These are phyloP conservation scores for Angomonas ambiguus DNA, from an alignment of 208 protist species.

Conservation along the genomic window DNA sequence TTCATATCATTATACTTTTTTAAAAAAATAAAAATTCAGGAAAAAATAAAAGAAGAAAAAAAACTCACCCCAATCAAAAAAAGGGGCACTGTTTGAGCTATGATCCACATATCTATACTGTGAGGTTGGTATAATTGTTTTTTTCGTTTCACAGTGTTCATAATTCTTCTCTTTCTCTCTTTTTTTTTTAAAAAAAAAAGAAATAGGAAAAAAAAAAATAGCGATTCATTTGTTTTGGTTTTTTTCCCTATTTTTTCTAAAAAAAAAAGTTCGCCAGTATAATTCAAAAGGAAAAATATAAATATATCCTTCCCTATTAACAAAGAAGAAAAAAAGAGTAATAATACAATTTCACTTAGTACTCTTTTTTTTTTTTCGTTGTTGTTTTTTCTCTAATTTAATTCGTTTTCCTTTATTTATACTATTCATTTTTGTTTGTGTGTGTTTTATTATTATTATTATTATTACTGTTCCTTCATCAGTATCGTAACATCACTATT, in stretches of 20 bases:
- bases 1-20: neutral
- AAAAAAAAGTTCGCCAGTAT: neutral
- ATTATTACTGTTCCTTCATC: too few relatives aligned
- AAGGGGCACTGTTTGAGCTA: neutral
- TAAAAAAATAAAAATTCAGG: neutral
- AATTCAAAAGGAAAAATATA: conserved; percentile 1
- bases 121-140: neutral
- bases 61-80: neutral
- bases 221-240: neutral
- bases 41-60: neutral
- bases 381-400: neutral
- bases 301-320: neutral
- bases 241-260: conserved; percentile 8
- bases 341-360: neutral
- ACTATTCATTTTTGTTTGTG: too few relatives aligned
- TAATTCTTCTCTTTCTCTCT: conserved; percentile 1
- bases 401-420: conserved; percentile 1
- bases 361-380: too few relatives aligned
- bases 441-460: too few relatives aligned
- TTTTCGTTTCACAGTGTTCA: neutral
- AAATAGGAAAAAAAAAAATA: conserved; percentile 2
- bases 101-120: neutral
- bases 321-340: neutral
- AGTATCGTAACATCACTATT: too few relatives aligned
- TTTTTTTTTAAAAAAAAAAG: neutral